Evolutionary conservation across 768 basidiomycete species (phyloP).

Genomic region (Rickenella mellea): DNA sequence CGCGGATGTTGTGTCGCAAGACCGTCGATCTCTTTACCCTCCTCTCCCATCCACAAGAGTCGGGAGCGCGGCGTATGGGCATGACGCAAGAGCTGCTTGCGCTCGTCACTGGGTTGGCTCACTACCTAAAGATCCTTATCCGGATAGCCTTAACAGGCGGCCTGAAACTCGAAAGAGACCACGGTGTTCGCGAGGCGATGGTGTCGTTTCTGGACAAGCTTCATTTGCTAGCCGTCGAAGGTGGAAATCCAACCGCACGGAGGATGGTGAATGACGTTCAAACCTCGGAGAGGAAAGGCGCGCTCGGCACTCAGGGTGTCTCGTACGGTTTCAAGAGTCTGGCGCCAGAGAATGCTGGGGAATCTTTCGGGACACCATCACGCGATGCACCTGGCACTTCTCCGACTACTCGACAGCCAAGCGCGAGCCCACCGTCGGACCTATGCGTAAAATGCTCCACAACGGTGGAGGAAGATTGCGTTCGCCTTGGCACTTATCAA

Average conservation of each 20-base stretch:
- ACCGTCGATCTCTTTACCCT: conserved; percentile 97
- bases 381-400: conserved; percentile 33
- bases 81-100: conserved; percentile 97
- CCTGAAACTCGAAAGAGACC: conserved; percentile 89
- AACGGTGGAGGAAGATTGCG: conserved; percentile 97
- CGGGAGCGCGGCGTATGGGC: conserved; percentile 81
- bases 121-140: conserved; percentile 98
- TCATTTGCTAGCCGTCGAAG: conserved; percentile 80
- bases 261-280: conserved; percentile 46
- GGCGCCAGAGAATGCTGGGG: conserved; percentile 84
- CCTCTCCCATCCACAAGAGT: conserved; percentile 91
- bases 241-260: conserved; percentile 70
- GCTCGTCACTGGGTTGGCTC: conserved; percentile 96
- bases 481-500: conserved; percentile 89
- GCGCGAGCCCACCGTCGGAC: conserved; percentile 67
- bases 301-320: conserved; percentile 75
- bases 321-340: conserved; percentile 90
- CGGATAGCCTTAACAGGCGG: conserved; percentile 95
- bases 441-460: conserved; percentile 81
- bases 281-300: conserved; percentile 57
- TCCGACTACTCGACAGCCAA: conserved; percentile 44
- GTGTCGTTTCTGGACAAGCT: conserved; percentile 86
- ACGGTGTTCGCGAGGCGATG: conserved; percentile 75
- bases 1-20: conserved; percentile 96
- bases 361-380: conserved; percentile 55